Evolutionary conservation across 306 rosid genomes (phyloP), one percentile per base, ranked within the genome.

Genomic region (Quercus dentata): DNA sequence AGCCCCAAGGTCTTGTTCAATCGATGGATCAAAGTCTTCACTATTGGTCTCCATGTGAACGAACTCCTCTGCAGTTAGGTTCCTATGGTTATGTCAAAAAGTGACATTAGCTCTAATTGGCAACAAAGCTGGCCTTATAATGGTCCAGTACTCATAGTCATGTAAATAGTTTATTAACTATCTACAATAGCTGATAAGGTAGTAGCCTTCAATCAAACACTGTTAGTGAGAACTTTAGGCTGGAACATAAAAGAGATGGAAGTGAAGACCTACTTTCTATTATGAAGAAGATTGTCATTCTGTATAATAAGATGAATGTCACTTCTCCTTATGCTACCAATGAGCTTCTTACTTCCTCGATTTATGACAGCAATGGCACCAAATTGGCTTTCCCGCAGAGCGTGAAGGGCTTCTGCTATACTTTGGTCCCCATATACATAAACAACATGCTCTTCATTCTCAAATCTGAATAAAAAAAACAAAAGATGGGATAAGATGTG

Each of bases 341-440:
- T 59, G 51, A 93, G 85, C 81, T 78, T 89, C 82, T 86, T 84
- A 56, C 54, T 84, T 63, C 80, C 78, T 77, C 70, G 46, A 77
- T 87, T 81, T 20, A 76, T 68, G 41, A 91, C 92, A 20, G 88
- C 94, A 78, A 88, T 81, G 52, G 77, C 83, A 71, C 87, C 69
- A 69, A 63, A 78, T 64, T 70, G 86, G 75, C 61, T 86, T 74
- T 81, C 74, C 91, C 88, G 59, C 3, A 89, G 86, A 78, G 78
- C 3, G 63, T 79, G 83, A 30, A 91, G 56, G 54, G 91, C 90
- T 76, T 89, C 92, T n/a, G 79, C 80, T 63, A 93, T 69, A 77
- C 79, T 87, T 81, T 91, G 91, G 85, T 86, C 78, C 67, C 82
- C 88, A 63, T 38, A 79, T 61, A 93, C 94, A 82, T 74, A 74